Base-by-base conservation (phyloP, 1,284 basidiomycete species). In the Sporisorium exsertum region DNA sequence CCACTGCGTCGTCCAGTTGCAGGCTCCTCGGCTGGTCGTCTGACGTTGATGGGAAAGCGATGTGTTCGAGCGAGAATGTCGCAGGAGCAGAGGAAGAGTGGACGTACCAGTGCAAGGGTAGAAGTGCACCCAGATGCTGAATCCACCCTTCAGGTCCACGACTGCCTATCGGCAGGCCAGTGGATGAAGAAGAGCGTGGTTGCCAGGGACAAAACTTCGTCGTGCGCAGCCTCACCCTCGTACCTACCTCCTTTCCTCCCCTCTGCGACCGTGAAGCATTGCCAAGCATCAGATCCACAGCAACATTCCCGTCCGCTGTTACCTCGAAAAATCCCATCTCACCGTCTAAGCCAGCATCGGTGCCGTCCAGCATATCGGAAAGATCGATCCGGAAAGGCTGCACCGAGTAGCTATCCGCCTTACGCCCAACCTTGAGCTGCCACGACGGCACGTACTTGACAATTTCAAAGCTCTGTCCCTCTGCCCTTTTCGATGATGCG, bases 81-180 rank as follows among this genome's bases (percentile, higher is more conserved):
- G 64, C 58, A 0, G 73, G 73, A 1, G 68, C 47, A 0, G 50
- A 37, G 2, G 68, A 52, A 0, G 73, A 56, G 22, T 76, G 73
- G 7, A 76, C 73, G 35, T 76, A 76, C 73, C 73, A 76, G 46
- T 76, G 73, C 20, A 76, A 46, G 1, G 73, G 73, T 0, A 76
- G 42, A 1, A 63, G 3, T 3, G 47, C 16, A 3, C 73, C 73
- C 13, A 76, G 59, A 26, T 76, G 73, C 42, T 76, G 73, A 16
- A 76, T 52, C 49, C 40, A 58, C 5, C 64, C 60, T 45, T 76
- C 73, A 5, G 73, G 73, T 1, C 73, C 73, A 5, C 46, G 46
- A 0, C 20, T 58, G 1, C 69, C 69, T 40, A 72, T 53, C 24
- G 64, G 58, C 18, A 59, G 20, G n/a, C 15, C 7, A 9, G 6